phyloP scores from a whole-genome alignment of 1,284 basidiomycete species.

The Ganoderma multipileum region DNA sequence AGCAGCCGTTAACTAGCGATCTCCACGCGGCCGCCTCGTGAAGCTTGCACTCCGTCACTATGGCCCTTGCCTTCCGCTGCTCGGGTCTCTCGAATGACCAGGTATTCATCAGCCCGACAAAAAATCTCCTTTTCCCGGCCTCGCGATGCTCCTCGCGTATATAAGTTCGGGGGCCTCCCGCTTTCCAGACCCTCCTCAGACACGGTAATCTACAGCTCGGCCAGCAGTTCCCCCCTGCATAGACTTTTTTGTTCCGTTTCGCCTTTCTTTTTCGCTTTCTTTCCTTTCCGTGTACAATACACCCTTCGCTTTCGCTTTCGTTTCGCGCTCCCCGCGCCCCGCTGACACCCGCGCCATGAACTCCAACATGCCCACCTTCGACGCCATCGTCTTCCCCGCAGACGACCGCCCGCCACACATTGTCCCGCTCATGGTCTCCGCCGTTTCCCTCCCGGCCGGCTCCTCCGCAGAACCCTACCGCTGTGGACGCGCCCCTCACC shows the following conservation, averaged over 20 bases:
- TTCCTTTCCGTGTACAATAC: slow-evolving; percentile 30
- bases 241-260: slow-evolving; percentile 16
- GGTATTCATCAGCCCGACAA: background rate
- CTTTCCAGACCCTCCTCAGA: slow-evolving; percentile 21
- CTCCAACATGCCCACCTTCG: slow-evolving; percentile 56
- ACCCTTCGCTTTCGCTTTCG: slow-evolving; percentile 12
- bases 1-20: slow-evolving; percentile 14
- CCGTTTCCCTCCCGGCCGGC: slow-evolving; percentile 51
- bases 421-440: slow-evolving; percentile 74
- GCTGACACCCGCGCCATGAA: slow-evolving; percentile 52
- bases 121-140: slow-evolving; percentile 15
- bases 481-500: slow-evolving; percentile 71
- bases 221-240: slow-evolving; percentile 20
- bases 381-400: slow-evolving; percentile 55
- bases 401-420: slow-evolving; percentile 66
- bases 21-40: slow-evolving; percentile 25
- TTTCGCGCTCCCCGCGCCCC: slow-evolving; percentile 8
- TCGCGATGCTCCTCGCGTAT: slow-evolving; percentile 23
- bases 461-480: slow-evolving; percentile 41
- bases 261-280: slow-evolving; percentile 17
- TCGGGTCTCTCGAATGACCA: background rate
- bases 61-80: slow-evolving; percentile 7
- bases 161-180: slow-evolving; percentile 27
- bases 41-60: slow-evolving; percentile 17
- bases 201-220: slow-evolving; percentile 24